Conservation (phyloP, 2,329 filamentous ascomycete species). For the Aspergillus quadricinctus region DNA sequence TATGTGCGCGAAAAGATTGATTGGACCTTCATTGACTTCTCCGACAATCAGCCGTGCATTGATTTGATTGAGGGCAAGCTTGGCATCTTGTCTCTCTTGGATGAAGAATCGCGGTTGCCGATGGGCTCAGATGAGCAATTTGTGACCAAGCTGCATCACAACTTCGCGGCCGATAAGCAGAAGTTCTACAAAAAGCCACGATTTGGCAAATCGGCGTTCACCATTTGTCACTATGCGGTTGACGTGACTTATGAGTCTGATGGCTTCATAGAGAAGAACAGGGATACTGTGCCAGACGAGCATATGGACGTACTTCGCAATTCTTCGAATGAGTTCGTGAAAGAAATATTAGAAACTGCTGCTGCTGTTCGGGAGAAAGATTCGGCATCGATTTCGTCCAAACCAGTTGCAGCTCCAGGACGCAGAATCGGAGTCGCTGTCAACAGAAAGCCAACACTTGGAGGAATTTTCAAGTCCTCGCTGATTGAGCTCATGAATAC, state of each 20-base stretch:
- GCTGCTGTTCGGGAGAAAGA: constrained; percentile 89
- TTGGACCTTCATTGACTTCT: constrained; percentile 99
- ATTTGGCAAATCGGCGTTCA: constrained; percentile 96
- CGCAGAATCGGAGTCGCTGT: constrained; percentile 88
- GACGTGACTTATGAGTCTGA: constrained; percentile 99
- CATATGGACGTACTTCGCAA: constrained; percentile 88
- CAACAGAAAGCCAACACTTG: constrained; percentile 92
- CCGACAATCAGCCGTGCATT: constrained; percentile 98
- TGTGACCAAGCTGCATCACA: constrained; percentile 91
- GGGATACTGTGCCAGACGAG: constrained; percentile 96
- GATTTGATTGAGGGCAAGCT: constrained; percentile 97
- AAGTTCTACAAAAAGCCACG: constrained; percentile 98
- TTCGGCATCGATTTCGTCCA: constrained; percentile 61
- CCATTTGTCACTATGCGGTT: constrained; percentile 95
- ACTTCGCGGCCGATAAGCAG: constrained; percentile 85
- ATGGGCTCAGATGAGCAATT: constrained; percentile 98
- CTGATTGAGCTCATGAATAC: constrained; percentile 97
- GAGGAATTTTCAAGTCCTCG: constrained; percentile 97
- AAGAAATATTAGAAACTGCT: constrained; percentile 78
- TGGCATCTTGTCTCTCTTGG: constrained; percentile 83
- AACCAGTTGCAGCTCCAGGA: constrained; percentile 65
- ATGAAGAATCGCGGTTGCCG: constrained; percentile 92
- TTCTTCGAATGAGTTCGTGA: constrained; percentile 80
- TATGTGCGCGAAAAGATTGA: constrained; percentile 95
- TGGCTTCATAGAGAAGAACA: constrained; percentile 98